phyloP scores from a whole-genome alignment of 305 asterid species.

The Fraxinus angustifolia region DNA sequence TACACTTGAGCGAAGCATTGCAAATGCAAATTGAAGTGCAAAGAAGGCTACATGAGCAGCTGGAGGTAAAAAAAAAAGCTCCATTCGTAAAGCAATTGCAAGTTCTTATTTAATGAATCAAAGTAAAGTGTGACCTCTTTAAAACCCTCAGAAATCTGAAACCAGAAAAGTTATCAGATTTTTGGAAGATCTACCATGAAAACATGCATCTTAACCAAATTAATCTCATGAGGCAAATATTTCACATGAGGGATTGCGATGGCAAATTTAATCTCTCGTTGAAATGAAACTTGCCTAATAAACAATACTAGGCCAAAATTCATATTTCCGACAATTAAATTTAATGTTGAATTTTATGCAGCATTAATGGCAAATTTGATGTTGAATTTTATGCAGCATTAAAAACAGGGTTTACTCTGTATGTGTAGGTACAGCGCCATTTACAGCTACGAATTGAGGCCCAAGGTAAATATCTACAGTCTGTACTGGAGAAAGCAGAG shows the following conservation, averaged over 20 bases:
- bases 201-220: not conserved
- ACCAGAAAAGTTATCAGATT: not conserved
- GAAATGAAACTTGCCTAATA: not conserved
- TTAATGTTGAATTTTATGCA: not conserved
- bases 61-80: slow-evolving; percentile 56
- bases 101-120: not conserved
- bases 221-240: not conserved
- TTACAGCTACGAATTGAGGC: slow-evolving; percentile 92
- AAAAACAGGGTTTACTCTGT: slow-evolving; percentile 21
- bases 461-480: slow-evolving; percentile 83
- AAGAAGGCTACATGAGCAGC: slow-evolving; percentile 84
- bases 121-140: not conserved
- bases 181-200: not conserved
- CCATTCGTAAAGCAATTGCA: slow-evolving; percentile 5
- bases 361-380: not conserved
- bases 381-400: not conserved
- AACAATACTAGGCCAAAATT: not conserved
- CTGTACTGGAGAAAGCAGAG: slow-evolving; percentile 89
- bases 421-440: slow-evolving; percentile 78
- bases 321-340: not conserved
- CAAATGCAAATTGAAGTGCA: slow-evolving; percentile 93
- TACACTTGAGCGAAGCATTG: slow-evolving; percentile 76
- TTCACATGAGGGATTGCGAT: not conserved
- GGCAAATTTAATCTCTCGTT: not conserved
- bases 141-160: not conserved